Evolutionary conservation across 2,329 filamentous ascomycete species (phyloP), one percentile per base, ranked within the genome.

Genomic region (Monosporascus sp.): DNA sequence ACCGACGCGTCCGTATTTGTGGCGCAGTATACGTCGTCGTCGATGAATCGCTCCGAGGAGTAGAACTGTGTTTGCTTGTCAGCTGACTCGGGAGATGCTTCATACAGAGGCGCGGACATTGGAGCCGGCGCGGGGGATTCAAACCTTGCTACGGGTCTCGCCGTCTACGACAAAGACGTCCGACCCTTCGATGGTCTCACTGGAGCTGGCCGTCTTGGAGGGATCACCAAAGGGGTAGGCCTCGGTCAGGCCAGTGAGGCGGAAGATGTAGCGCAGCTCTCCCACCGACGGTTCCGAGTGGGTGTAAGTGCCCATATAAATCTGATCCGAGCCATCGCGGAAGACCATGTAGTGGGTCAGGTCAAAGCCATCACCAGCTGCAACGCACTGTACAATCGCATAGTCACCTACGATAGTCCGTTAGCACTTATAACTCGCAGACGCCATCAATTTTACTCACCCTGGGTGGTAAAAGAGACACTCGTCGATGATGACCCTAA

Each of bases 41-140:
- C 82, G 54, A 85, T 84, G 63, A 84, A 84, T 22, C 81, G 76
- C 53, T 84, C 72, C 27, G 78, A 80, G 0, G 79, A 82, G 66
- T 82, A 85, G 70, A 85, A 85, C 66, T 60, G n/a, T 22, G 46
- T 24, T 7, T 19, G 5, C 16, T 8, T 36, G 36, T 58, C 38
- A 58, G 50, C 38, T 3, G 8, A 27, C 14, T 40, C 9, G 27
- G 3, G 7, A 20, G 19, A 11, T 34, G 9, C 16, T 8, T 22
- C 26, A 6, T 31, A 31, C 2, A 31, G 27, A 11, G 27, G 9
- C 27, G 5, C 27, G 27, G 27, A 31, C 9, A 31, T 11, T 3
- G 9, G 3, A 11, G 9, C 9, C 3, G 9, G 9, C 27, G 11
- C 27, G 3, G 9, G 2, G n/a, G n/a, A 20, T n/a, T n/a, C 50